A percentile compares a stretch with the other conserved stretches of the same genome.
Evolutionary conservation across 768 basidiomycete genomes (phyloP).

Genomic region (Tylopilus subfusipes): DNA sequence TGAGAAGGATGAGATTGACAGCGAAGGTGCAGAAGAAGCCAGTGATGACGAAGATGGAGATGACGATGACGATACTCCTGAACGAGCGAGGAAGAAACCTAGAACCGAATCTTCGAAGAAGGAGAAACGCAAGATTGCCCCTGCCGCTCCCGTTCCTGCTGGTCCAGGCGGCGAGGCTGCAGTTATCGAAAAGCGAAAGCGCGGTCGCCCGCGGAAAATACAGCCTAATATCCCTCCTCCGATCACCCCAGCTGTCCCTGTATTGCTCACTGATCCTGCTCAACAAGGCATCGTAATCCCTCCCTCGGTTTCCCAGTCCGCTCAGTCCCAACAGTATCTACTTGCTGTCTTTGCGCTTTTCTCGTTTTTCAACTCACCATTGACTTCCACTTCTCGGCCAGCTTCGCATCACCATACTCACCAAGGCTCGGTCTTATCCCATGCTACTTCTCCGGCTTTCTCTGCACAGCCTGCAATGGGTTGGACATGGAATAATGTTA

Average conservation of each 20-base stretch:
- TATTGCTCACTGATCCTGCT: constrained; percentile 14
- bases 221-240: constrained; percentile 43
- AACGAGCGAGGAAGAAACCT: constrained; percentile 59
- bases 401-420: constrained; percentile 44
- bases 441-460: constrained; percentile 24
- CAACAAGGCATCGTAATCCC: constrained; percentile 15
- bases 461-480: constrained; percentile 14
- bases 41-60: constrained; percentile 42
- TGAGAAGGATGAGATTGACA: constrained; percentile 69
- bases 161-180: constrained; percentile 23
- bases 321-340: constrained; percentile 57
- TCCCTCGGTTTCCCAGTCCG: constrained; percentile 9
- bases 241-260: constrained; percentile 23
- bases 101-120: constrained; percentile 49
- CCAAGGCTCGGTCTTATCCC: constrained; percentile 55
- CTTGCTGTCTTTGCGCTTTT: constrained; percentile 81
- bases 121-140: constrained; percentile 36
- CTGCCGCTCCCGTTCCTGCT: constrained; percentile 21
- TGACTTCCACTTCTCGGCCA: constrained; percentile 42
- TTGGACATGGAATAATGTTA: constrained; percentile 49
- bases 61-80: constrained; percentile 38
- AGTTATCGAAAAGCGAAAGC: constrained; percentile 75
- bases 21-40: constrained; percentile 36
- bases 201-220: constrained; percentile 77
- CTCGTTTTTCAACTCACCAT: constrained; percentile 79